phyloP scores from a whole-genome alignment of 257 asterid species.

The Misopates orontium region DNA sequence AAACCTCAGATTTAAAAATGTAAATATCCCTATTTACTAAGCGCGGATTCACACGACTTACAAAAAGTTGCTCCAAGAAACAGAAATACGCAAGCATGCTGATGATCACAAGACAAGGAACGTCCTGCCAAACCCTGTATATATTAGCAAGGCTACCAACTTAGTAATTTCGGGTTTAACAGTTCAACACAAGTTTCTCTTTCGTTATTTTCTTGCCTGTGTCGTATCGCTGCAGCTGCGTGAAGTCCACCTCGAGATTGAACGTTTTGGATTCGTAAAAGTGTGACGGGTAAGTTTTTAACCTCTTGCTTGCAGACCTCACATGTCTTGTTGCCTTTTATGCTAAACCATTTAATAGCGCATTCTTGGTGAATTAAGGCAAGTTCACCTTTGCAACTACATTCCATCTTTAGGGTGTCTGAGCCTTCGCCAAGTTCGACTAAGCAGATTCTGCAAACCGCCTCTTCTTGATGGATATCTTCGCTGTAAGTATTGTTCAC shows the following conservation, averaged over 20 bases:
- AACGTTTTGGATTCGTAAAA: slow-evolving; percentile 59
- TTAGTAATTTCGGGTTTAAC: slow-evolving; percentile 13
- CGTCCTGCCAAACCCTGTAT: slow-evolving; percentile 91
- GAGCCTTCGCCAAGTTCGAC: slow-evolving; percentile 79
- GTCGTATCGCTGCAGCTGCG: slow-evolving; percentile 44
- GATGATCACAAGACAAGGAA: slow-evolving; percentile 83
- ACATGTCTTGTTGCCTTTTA: slow-evolving; percentile 91
- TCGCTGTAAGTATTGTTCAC: slow-evolving; percentile 48
- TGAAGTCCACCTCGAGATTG: slow-evolving; percentile 34
- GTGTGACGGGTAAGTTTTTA: slow-evolving; percentile 83
- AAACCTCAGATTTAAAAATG: no score
- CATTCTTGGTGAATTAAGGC: slow-evolving; percentile 94
- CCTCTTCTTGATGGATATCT: slow-evolving; percentile 84
- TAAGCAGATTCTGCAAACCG: slow-evolving; percentile 90
- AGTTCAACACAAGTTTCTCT: slow-evolving; percentile 15
- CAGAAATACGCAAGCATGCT: slow-evolving; percentile 97
- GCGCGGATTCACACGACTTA: slow-evolving; percentile 32
- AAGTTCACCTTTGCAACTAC: slow-evolving; percentile 94
- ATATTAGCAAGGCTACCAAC: slow-evolving; percentile 20
- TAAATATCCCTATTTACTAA: no score
- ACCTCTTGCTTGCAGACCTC: slow-evolving; percentile 93
- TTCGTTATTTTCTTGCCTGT: slow-evolving; percentile 54
- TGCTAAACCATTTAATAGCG: slow-evolving; percentile 93
- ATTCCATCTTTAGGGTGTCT: slow-evolving; percentile 86
- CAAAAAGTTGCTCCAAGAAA: slow-evolving; percentile 97